phyloP scores from a whole-genome alignment of 2,329 filamentous ascomycete species.

The Phaeosphaeria sp. region DNA sequence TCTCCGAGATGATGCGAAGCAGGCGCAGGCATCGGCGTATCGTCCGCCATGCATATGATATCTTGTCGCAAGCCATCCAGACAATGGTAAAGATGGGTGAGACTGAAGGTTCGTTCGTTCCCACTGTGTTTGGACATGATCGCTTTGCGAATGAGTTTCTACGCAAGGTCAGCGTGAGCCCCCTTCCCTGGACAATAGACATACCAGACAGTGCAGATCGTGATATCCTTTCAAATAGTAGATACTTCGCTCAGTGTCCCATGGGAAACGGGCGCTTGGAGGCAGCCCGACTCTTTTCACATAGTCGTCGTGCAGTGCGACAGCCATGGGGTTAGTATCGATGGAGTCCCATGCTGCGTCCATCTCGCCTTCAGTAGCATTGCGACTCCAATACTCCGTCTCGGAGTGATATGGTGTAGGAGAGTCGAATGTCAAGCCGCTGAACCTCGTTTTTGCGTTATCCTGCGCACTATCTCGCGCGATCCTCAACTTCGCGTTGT shows the following conservation, averaged over 20 bases:
- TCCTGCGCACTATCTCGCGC: constrained; percentile 18
- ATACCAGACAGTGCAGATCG: constrained; percentile 43
- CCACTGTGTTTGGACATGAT: constrained; percentile 38
- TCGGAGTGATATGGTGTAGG: constrained; percentile 32
- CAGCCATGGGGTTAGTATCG: constrained; percentile 40
- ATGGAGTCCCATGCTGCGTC: constrained; percentile 44
- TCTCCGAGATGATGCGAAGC: constrained; percentile 31
- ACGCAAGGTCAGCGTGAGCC: constrained; percentile 1
- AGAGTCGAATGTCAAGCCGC: constrained; percentile 37
- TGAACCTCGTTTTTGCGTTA: constrained; percentile 30
- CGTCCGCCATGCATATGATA: constrained; percentile 44
- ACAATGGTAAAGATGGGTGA: constrained; percentile 42
- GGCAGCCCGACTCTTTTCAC: constrained; percentile 29
- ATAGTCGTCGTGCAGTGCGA: constrained; percentile 39
- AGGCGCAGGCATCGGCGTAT: constrained; percentile 43
- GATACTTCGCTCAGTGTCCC: constrained; percentile 43
- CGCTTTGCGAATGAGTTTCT: constrained; percentile 46
- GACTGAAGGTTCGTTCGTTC: constrained; percentile 27
- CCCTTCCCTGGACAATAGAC: neutral
- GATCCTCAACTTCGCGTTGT: constrained; percentile 29
- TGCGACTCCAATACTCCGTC: constrained; percentile 40
- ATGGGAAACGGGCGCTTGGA: constrained; percentile 39
- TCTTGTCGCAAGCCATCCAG: constrained; percentile 43
- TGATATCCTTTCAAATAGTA: constrained; percentile 46
- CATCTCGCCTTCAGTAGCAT: constrained; percentile 30